Conservation (phyloP, 805 yeast genomes). For the Scheffersomyces amazonensis region DNA sequence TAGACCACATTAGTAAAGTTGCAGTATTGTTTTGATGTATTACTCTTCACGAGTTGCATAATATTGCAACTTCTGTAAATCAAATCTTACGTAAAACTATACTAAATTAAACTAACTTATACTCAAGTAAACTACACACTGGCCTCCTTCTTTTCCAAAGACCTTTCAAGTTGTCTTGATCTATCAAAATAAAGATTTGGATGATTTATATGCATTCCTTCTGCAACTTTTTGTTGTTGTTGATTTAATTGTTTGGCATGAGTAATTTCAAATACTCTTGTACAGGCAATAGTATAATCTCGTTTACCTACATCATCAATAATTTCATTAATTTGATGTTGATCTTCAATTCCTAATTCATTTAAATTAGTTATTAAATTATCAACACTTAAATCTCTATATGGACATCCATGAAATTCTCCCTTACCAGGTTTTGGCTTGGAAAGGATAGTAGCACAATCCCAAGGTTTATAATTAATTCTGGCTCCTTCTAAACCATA, state of each 20-base stretch:
- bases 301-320: constrained; percentile 64
- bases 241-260: constrained; percentile 41
- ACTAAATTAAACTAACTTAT: too few relatives aligned
- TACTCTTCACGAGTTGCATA: too few relatives aligned
- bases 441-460: constrained; percentile 72
- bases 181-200: constrained; percentile 88
- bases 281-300: constrained; percentile 83
- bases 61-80: too few relatives aligned
- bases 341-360: constrained; percentile 64
- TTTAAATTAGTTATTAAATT: constrained; percentile 53
- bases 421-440: constrained; percentile 65
- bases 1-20: too few relatives aligned
- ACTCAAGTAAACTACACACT: too few relatives aligned
- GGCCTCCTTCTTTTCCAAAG: constrained; percentile 2
- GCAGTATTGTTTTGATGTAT: too few relatives aligned
- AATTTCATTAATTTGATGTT: constrained; percentile 54
- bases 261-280: constrained; percentile 79
- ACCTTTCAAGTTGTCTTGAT: constrained; percentile 53
- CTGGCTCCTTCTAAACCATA: constrained; percentile 93
- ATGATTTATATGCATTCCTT: constrained; percentile 67
- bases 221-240: constrained; percentile 18
- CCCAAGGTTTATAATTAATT: constrained; percentile 81
- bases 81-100: too few relatives aligned
- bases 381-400: constrained; percentile 70
- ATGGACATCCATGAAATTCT: constrained; percentile 93